Evolutionary conservation across 768 basidiomycete species (phyloP), one percentile per base, ranked within the genome.

Genomic region (Nevesoporus exiguus): DNA sequence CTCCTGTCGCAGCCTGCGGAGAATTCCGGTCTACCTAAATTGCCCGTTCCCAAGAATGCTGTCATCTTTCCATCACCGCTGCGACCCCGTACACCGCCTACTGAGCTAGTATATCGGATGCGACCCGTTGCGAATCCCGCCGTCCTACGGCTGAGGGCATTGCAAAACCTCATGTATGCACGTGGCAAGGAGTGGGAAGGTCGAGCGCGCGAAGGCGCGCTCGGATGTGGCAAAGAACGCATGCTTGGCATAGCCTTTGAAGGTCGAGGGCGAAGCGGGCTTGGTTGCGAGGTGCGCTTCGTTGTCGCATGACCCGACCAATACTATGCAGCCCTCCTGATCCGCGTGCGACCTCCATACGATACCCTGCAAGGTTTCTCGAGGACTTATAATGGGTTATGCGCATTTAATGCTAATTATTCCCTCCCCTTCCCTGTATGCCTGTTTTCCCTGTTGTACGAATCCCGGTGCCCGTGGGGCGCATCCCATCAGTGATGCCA

Each of bases 121-220:
- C 75, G 86, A 8, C 80, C 79, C 3, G 76, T 86, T 6, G 72
- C 79, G 49, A 88, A 88, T 60, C 84, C 84, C 7, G 74, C 80
- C 41, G 74, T 79, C 55, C 72, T 87, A 47, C 73, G 84, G 4
- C 63, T 87, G 39, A 76, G 75, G 64, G 86, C 86, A n/a, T 67
- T 85, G 62, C 78, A 81, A 61, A 85, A 85, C 60, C 66, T 79
- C 9, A 73, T 80, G 64, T 74, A 62, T 60, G 70, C 71, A 56
- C 69, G 71, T 4, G 78, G 73, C n/a, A 65, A 72, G 58, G 61
- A 67, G 55, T 80, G 78, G 77, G 79, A 79, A 58, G 79, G 78
- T 3, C 70, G 74, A 13, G 76, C 71, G 39, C 69, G 74, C 24
- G 80, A 82, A 44, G 79, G 79, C 36, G 71, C 72, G 19, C 66